Evolutionary conservation across 257 asterid genomes (phyloP).

Genomic region (Scutellaria baicalensis): DNA sequence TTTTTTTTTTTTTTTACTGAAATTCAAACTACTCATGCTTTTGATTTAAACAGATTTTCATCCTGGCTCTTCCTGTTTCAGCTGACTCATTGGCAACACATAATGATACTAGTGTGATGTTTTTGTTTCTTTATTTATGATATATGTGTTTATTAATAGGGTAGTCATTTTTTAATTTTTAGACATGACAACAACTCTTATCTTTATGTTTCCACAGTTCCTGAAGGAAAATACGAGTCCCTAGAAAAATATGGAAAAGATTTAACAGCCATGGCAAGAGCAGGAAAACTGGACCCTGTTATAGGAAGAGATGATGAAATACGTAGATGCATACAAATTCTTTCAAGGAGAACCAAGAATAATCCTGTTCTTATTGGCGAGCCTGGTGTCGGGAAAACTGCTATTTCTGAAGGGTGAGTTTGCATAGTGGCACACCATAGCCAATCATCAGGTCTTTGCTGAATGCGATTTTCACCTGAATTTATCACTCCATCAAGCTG

Average conservation of each 20-base stretch:
- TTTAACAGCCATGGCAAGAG: conserved; percentile 93
- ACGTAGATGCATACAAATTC: conserved; percentile 95
- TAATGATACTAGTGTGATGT: not conserved
- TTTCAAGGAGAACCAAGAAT: conserved; percentile 93
- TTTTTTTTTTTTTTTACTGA: not conserved
- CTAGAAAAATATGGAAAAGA: conserved; percentile 95
- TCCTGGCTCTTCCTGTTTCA: not conserved
- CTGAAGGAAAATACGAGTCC: conserved; percentile 91
- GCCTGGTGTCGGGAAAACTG: conserved; percentile 98
- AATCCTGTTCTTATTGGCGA: conserved; percentile 95
- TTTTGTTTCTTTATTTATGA: not conserved
- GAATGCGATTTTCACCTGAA: not conserved
- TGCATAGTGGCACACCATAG: not conserved
- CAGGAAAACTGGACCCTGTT: conserved; percentile 96
- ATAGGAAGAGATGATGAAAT: conserved; percentile 98
- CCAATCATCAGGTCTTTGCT: not conserved
- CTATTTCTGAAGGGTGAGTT: conserved; percentile 94
- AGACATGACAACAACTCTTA: not conserved
- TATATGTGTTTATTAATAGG: not conserved
- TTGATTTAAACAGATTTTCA: not conserved
- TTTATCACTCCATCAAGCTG: not conserved
- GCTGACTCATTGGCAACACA: not conserved
- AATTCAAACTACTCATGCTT: not conserved
- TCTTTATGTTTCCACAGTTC: conserved; percentile 44
- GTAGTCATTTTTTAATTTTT: not conserved